Base-by-base conservation (phyloP, 1,284 basidiomycete species). In the Papiliotrema terrestris region DNA sequence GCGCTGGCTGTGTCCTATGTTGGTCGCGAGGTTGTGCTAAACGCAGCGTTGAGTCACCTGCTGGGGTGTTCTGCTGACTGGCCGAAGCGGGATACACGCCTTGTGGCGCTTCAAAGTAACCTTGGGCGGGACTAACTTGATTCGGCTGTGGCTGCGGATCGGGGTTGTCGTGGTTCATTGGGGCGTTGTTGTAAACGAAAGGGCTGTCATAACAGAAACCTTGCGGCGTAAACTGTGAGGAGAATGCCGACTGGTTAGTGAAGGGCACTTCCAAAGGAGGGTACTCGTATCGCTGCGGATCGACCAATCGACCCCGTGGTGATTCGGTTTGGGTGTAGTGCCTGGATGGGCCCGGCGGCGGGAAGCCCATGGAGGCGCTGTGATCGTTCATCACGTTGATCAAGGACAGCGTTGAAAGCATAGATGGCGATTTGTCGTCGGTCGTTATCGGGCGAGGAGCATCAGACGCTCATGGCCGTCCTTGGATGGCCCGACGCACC, bases 141-240 rank as follows among this genome's bases (percentile, higher is more conserved):
- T 20, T 15, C 39, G 39, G 6, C 44, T 25, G 44, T 45, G 44
- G 44, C 44, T 41, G 15, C 17, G 5, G 39, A 4, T 17, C 39
- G 6, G 6, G 20, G 17, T 41, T 20, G 15, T 17, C 39, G 39
- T 20, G 23, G 43, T 17, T 26, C 23, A 15, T 22, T 45, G 14
- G 19, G 8, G 20, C 9, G 17, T 32, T 11, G 17, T 26, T 36
- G 23, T 35, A 37, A 20, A 22, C 29, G 36, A 59, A 59, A 2
- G 58, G 58, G 32, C 42, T 53, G 20, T 60, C 55, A 36, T 46
- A 60, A 8, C 22, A 36, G 42, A 49, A 57, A 42, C 52, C 52
- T 8, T 29, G 41, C 1, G 54, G 46, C 6, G 54, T 51, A 46
- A 58, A 54, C 9, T 35, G 46, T 23, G 22, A 42, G n/a, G 45